Conservation (phyloP, 1,284 basidiomycete species). For the Cutaneotrichosporon sp. region DNA sequence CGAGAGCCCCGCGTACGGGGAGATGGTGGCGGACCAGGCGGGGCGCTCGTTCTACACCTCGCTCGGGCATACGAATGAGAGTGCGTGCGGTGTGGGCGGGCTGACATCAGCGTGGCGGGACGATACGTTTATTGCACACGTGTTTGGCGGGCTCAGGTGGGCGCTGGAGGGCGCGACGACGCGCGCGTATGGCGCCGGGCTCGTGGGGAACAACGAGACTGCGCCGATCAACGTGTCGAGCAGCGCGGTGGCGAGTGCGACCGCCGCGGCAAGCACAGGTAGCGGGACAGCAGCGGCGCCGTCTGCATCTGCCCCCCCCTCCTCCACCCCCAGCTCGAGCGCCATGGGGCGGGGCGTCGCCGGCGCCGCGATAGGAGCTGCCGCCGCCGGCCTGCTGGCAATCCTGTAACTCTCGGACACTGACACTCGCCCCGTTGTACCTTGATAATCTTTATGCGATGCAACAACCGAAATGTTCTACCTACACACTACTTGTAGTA, state of each 20-base stretch:
- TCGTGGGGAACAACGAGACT: constrained; percentile 40
- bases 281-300: background rate
- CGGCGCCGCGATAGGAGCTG: background rate
- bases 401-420: background rate
- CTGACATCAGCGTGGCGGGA: constrained; percentile 56
- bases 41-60: constrained; percentile 80
- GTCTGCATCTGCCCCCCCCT: background rate
- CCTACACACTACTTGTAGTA: constrained; percentile 47
- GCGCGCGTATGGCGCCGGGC: constrained; percentile 42
- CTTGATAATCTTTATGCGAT: background rate
- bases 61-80: constrained; percentile 71
- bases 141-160: constrained; percentile 72
- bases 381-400: background rate
- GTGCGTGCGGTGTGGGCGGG: constrained; percentile 22
- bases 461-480: background rate
- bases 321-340: background rate
- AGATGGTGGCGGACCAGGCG: constrained; percentile 48
- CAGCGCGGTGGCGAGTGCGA: too few relatives aligned
- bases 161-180: constrained; percentile 60
- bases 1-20: constrained; percentile 63
- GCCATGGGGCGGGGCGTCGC: background rate
- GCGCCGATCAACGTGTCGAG: background rate
- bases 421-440: background rate
- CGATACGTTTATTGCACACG: constrained; percentile 65
- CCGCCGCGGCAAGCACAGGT: background rate